Base-by-base conservation (phyloP, 805 yeast genomes). In the Lipomyces yamadae region DNA sequence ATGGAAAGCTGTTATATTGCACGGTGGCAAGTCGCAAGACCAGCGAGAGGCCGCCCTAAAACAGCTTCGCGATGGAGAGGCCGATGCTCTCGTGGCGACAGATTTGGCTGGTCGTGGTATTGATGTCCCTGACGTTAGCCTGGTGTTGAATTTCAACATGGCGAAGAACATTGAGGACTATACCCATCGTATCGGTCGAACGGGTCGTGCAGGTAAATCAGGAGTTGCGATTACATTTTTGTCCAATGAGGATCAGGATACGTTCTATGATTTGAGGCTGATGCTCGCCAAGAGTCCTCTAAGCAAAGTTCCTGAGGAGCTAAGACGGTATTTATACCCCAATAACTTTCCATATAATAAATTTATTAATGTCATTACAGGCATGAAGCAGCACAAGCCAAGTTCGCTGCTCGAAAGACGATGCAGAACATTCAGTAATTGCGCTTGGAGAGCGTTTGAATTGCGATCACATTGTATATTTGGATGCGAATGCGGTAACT, bases 21-120 rank as follows among this genome's bases (percentile, higher is more conserved):
- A 94, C 77, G 98, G 98, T 13, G 88, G 93, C 0, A 91, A 90
- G 75, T 83, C 88, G 0, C 99, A 94, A 78, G 90, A 86, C 11
- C 88, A 88, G 73, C 85, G 99, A 78, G 98, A 94, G 74, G 78
- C 78, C n/a, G 90, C 97, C 0, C 81, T 94, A 18, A 78, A 80
- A 8, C 81, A 85, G 42, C 82, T 94, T 68, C 82, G 88, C 56
- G 70, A 78, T 4, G 88, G 89, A 1, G 77, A 79, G 32, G 84
- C 83, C 0, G 88, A 86, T 61, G 81, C 91, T 5, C 78, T 94
- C 55, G 87, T 94, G 18, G 98, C 98, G 2, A 95, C 98, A 0
- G 97, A 94, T 76, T 92, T 94, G 32, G 98, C 98, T 0, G 96
- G 97, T 2, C 85, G 99, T 79, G 99, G 99, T 76, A 85, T 94